Percentiles rank a stretch among this genome's conserved stretches.
Evolutionary conservation across 2,329 filamentous ascomycete genomes (phyloP).

Genomic region (Colletotrichum musicola): DNA sequence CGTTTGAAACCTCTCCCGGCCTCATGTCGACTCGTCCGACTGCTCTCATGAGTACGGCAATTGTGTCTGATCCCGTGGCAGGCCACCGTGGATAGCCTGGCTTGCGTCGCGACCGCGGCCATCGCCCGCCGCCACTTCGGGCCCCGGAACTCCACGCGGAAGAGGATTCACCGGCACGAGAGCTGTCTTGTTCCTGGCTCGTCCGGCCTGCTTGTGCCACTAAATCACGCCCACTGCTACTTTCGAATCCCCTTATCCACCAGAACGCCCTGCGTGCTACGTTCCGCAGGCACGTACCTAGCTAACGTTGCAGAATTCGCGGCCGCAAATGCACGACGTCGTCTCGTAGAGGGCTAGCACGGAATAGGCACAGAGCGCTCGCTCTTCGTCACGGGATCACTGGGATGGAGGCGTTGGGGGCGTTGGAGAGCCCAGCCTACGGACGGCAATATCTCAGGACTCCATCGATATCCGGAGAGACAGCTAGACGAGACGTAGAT

Average conservation of each 20-base stretch:
- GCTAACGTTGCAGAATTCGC: slow-evolving; percentile 1
- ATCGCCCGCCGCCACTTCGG: slow-evolving; percentile 8
- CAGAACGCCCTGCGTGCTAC: background rate
- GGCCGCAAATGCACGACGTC: slow-evolving; percentile 16
- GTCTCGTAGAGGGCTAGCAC: background rate
- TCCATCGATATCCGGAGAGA: background rate
- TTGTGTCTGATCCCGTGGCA: background rate
- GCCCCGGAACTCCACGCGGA: slow-evolving; percentile 4
- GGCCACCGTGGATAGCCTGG: slow-evolving; percentile 13
- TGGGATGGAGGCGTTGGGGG: background rate
- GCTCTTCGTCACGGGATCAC: slow-evolving; percentile 2
- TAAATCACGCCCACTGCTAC: background rate
- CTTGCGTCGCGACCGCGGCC: slow-evolving; percentile 11
- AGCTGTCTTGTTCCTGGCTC: slow-evolving; percentile 8
- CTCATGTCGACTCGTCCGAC: background rate
- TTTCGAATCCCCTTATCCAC: background rate
- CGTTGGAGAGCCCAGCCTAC: background rate
- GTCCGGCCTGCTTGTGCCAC: background rate
- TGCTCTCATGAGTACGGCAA: background rate
- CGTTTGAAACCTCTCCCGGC: slow-evolving; percentile 2
- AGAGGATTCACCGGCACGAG: slow-evolving; percentile 20
- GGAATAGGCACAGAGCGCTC: background rate
- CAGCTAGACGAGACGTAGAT: slow-evolving; percentile 2
- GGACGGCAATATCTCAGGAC: background rate
- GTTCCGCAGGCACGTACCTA: slow-evolving; percentile 13